Evolutionary conservation across 2,329 filamentous ascomycete species (phyloP).

Genomic region (Botrytis squamosa): DNA sequence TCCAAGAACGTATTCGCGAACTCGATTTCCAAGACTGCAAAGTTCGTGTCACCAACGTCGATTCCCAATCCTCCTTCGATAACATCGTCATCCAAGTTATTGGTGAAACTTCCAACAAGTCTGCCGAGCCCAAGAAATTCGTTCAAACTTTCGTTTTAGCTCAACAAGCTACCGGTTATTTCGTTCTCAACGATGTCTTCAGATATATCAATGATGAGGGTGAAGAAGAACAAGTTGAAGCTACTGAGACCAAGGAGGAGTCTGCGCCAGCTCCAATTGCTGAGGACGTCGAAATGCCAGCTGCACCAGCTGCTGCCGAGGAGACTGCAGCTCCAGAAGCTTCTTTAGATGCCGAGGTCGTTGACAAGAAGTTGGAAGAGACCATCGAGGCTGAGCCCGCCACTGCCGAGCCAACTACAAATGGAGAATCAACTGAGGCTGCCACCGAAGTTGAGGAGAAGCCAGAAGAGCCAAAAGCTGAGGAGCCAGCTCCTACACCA

Average conservation of each 20-base stretch:
- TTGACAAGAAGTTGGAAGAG: slow-evolving; percentile 77
- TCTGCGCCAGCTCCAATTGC: slow-evolving; percentile 30
- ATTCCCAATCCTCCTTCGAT: slow-evolving; percentile 87
- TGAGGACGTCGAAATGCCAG: slow-evolving; percentile 40
- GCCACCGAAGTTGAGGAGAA: slow-evolving; percentile 39
- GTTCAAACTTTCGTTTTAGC: slow-evolving; percentile 97
- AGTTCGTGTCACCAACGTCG: slow-evolving; percentile 95
- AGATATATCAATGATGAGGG: slow-evolving; percentile 84
- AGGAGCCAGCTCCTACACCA: slow-evolving; percentile 42
- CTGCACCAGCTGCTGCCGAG: slow-evolving; percentile 39
- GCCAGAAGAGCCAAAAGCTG: slow-evolving; percentile 36
- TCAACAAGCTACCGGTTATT: slow-evolving; percentile 94
- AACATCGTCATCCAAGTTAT: slow-evolving; percentile 98
- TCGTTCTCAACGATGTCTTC: slow-evolving; percentile 97
- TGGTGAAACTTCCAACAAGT: slow-evolving; percentile 95
- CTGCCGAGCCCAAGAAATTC: slow-evolving; percentile 88
- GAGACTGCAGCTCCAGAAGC: slow-evolving; percentile 30
- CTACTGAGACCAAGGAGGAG: slow-evolving; percentile 37
- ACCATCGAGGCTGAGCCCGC: slow-evolving; percentile 44
- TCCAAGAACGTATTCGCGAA: slow-evolving; percentile 90
- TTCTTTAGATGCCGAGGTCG: slow-evolving; percentile 49
- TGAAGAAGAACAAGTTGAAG: slow-evolving; percentile 66
- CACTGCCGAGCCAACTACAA: slow-evolving; percentile 42
- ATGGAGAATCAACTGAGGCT: slow-evolving; percentile 43
- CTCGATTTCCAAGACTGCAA: slow-evolving; percentile 97